A percentile compares a stretch with the other conserved stretches of the same genome.
Evolutionary conservation across 345 rosid genomes (phyloP).

Genomic region (Hibiscus trionum): DNA sequence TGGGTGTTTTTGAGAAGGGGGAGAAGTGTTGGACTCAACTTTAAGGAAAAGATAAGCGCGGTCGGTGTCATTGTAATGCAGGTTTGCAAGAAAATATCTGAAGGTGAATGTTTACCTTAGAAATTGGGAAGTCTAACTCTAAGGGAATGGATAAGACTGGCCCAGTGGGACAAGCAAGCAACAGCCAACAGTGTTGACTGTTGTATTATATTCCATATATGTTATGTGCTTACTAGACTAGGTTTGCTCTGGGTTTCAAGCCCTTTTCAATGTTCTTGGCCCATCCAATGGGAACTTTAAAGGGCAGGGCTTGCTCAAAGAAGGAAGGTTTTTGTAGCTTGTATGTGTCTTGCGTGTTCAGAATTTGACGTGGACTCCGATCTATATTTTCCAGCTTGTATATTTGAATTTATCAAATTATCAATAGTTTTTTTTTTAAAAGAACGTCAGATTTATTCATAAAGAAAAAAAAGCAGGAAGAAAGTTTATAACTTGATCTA

Average conservation of each 20-base stretch:
- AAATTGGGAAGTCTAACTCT: neutral
- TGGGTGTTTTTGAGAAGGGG: neutral
- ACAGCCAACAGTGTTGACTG: neutral
- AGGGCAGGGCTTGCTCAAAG: too few species aligned
- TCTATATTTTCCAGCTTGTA: too few species aligned
- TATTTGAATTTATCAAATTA: too few species aligned
- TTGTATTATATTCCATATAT: neutral
- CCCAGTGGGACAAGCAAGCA: neutral
- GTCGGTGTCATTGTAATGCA: neutral
- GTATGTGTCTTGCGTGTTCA: too few species aligned
- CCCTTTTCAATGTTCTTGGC: neutral
- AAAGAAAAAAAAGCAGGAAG: too few species aligned
- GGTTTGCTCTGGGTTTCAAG: neutral
- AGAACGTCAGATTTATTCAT: too few species aligned
- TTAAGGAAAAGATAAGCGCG: neutral
- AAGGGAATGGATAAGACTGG: neutral
- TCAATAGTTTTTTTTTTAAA: too few species aligned
- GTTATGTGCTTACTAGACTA: neutral
- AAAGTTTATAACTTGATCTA: too few species aligned
- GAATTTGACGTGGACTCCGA: too few species aligned
- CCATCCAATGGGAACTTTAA: neutral
- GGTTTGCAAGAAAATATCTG: neutral
- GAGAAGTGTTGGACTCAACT: neutral
- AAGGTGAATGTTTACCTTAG: slow-evolving; percentile 1
- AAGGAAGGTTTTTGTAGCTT: too few species aligned